phyloP scores from a whole-genome alignment of 345 rosid species.

The Arabis alpina region DNA sequence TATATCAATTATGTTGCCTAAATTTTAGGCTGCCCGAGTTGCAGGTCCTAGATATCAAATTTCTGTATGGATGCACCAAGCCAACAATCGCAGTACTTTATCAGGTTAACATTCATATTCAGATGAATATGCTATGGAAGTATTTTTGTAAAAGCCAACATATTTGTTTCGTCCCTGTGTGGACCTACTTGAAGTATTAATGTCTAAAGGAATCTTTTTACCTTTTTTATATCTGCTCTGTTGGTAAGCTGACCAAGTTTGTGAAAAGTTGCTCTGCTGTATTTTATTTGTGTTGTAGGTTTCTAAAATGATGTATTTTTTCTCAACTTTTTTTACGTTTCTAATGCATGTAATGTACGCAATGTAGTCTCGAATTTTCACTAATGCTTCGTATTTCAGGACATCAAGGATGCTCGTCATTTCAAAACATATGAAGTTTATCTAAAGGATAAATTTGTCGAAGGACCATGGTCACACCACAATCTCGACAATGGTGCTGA shows the following conservation, averaged over 20 bases:
- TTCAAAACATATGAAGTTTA: conserved; percentile 89
- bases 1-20: conserved; percentile 15
- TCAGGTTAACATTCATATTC: conserved; percentile 52
- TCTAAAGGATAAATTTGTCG: conserved; percentile 73
- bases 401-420: conserved; percentile 94
- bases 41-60: conserved; percentile 95
- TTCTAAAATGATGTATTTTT: background rate
- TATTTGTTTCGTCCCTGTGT: conserved; percentile 11
- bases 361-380: background rate
- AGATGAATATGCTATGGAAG: background rate
- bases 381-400: conserved; percentile 50
- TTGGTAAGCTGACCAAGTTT: conserved; percentile 12
- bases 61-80: conserved; percentile 84
- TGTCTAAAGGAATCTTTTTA: background rate
- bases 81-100: conserved; percentile 95
- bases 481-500: conserved; percentile 91
- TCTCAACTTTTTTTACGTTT: conserved; percentile 9
- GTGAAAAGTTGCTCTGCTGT: conserved; percentile 5
- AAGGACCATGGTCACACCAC: conserved; percentile 95
- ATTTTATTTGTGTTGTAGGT: background rate
- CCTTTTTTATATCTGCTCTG: background rate
- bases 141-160: conserved; percentile 1
- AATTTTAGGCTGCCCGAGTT: conserved; percentile 89
- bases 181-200: conserved; percentile 18
- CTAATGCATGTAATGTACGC: conserved; percentile 18